Conservation (phyloP, 2,329 filamentous ascomycete genomes). For the Cadophora gregata region DNA sequence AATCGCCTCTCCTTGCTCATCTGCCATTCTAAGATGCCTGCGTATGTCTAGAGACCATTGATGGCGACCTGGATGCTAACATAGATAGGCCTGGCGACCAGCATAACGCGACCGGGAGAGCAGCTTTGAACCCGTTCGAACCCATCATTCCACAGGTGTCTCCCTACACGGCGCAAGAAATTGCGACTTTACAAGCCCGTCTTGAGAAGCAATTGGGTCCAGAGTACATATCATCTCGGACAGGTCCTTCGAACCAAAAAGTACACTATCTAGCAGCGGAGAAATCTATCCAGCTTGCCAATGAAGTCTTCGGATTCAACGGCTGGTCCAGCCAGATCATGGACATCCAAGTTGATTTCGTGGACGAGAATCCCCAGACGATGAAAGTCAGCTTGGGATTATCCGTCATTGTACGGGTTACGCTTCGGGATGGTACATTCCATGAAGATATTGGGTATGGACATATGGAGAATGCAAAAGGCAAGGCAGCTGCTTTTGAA, state of each 20-base stretch:
- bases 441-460: constrained; percentile 98
- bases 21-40: constrained; percentile 49
- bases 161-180: constrained; percentile 87
- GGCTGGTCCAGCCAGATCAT: constrained; percentile 97
- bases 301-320: constrained; percentile 96
- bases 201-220: constrained; percentile 94
- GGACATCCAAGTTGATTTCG: constrained; percentile 93
- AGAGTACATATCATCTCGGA: constrained; percentile 89
- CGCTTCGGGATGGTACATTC: constrained; percentile 89
- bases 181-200: constrained; percentile 83
- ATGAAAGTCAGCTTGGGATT: constrained; percentile 84
- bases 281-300: constrained; percentile 93
- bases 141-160: constrained; percentile 71
- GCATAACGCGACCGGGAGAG: constrained; percentile 52
- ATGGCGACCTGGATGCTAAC: constrained; percentile 25
- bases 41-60: constrained; percentile 45
- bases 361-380: constrained; percentile 82
- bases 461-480: constrained; percentile 93
- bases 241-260: constrained; percentile 82
- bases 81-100: constrained; percentile 69
- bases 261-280: constrained; percentile 96
- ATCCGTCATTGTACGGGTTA: constrained; percentile 89
- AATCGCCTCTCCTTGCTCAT: constrained; percentile 22
- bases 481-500: constrained; percentile 94
- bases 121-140: constrained; percentile 79